A percentile compares a stretch with the other conserved stretches of the same genome.
Evolutionary conservation across 2,329 filamentous ascomycete genomes (phyloP).

Genomic region (Trichoderma lentiforme): DNA sequence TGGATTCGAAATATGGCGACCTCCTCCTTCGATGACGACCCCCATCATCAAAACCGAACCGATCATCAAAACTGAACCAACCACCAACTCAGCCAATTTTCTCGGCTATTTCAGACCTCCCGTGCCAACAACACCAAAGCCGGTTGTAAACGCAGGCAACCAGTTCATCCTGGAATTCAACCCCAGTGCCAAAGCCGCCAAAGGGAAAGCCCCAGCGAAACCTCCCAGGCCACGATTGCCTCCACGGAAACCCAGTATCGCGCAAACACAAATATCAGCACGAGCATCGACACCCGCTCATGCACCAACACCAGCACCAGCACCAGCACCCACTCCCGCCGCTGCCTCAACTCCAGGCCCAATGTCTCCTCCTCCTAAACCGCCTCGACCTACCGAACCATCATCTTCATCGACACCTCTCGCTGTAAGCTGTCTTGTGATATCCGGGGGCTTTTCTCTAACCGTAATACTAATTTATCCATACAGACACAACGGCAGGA

Average conservation of each 20-base stretch:
- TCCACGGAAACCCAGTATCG: conserved; percentile 16
- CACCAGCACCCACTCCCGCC: conserved; percentile 4
- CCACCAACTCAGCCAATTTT: conserved; percentile 23
- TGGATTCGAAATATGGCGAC: conserved; percentile 38
- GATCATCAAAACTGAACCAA: conserved; percentile 24
- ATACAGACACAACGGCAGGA: conserved; percentile 29
- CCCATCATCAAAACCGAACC: conserved; percentile 24
- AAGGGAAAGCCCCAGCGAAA: conserved; percentile 35
- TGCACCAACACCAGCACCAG: conserved; percentile 18
- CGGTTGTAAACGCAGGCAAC: conserved; percentile 32
- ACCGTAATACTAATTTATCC: neutral
- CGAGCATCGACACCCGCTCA: conserved; percentile 19
- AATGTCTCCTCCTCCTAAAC: conserved; percentile 25
- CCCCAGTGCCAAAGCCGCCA: conserved; percentile 29
- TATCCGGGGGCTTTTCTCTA: neutral
- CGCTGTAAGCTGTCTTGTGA: conserved; percentile 24
- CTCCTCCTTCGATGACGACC: conserved; percentile 29
- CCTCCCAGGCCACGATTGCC: conserved; percentile 30
- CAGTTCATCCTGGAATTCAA: conserved; percentile 39
- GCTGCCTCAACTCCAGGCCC: neutral
- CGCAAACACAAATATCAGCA: conserved; percentile 24
- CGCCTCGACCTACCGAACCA: conserved; percentile 28
- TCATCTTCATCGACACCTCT: conserved; percentile 26
- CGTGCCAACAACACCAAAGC: conserved; percentile 39
- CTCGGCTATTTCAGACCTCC: conserved; percentile 37